Conservation (phyloP, 805 yeast species). For the Jamesozyma spencerorum region DNA sequence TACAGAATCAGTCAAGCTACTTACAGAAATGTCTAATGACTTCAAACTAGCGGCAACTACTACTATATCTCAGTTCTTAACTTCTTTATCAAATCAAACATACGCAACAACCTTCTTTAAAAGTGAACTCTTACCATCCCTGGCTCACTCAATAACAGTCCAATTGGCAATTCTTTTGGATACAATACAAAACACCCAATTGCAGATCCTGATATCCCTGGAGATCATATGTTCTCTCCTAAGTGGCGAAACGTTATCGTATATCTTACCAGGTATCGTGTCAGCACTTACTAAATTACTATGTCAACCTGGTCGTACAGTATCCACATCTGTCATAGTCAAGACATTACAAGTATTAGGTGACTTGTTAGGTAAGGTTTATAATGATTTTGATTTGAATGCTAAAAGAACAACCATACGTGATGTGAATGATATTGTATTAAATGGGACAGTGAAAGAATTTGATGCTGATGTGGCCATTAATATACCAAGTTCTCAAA, state of each 20-base stretch:
- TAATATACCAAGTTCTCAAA: background rate
- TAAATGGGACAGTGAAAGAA: background rate
- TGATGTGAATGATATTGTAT: background rate
- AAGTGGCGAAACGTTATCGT: conserved; percentile 40
- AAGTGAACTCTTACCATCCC: conserved; percentile 28
- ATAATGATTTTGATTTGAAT: conserved; percentile 35
- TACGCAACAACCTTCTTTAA: conserved; percentile 12
- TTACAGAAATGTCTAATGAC: conserved; percentile 3
- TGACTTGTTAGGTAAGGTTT: conserved; percentile 29
- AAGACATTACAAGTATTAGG: conserved; percentile 27
- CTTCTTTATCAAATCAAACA: conserved; percentile 27
- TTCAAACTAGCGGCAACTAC: conserved; percentile 31
- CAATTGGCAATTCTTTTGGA: conserved; percentile 31
- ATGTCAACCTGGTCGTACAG: conserved; percentile 22
- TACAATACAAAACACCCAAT: conserved; percentile 15
- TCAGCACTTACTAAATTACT: conserved; percentile 37
- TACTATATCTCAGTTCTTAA: conserved; percentile 26
- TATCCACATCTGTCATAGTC: conserved; percentile 33
- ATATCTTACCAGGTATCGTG: conserved; percentile 44
- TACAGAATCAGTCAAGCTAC: conserved; percentile 18
- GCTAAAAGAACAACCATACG: conserved; percentile 6
- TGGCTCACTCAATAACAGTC: conserved; percentile 42
- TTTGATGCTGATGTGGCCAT: background rate
- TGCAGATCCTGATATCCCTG: conserved; percentile 29
- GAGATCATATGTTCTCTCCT: conserved; percentile 31